Percentiles rank a stretch among this genome's conserved stretches.
phyloP scores from a whole-genome alignment of 2,329 filamentous ascomycete species.

The Penicillium capsulatum region DNA sequence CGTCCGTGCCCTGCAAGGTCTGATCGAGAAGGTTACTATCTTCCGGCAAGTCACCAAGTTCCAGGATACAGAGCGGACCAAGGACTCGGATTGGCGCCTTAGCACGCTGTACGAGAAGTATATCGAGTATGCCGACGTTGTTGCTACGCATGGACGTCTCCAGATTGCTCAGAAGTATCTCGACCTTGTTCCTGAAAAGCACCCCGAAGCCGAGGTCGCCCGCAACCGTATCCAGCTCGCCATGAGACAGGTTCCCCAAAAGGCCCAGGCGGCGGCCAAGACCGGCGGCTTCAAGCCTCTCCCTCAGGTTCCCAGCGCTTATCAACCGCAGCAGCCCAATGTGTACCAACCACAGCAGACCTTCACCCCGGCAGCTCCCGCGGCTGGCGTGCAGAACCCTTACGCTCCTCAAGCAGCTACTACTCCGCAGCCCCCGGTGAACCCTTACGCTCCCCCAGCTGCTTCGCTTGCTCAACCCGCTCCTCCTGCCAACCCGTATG shows the following conservation, averaged over 20 bases:
- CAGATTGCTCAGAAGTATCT: constrained; percentile 86
- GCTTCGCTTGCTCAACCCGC: constrained; percentile 11
- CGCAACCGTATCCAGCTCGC: constrained; percentile 80
- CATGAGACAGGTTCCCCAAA: constrained; percentile 59
- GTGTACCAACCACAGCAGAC: constrained; percentile 35
- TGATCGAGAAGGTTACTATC: constrained; percentile 97
- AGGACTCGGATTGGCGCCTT: constrained; percentile 82
- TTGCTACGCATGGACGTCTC: constrained; percentile 83
- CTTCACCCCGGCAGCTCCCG: constrained; percentile 27
- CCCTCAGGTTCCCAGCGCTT: constrained; percentile 28
- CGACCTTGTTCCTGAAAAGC: constrained; percentile 74
- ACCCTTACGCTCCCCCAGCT: constrained; percentile 19
- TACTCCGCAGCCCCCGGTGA: constrained; percentile 7
- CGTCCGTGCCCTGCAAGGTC: constrained; percentile 78
- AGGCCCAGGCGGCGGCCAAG: constrained; percentile 39
- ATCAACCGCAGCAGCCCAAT: constrained; percentile 28
- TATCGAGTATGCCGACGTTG: constrained; percentile 91
- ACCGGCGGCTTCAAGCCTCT: constrained; percentile 45
- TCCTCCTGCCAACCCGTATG: constrained; percentile 29
- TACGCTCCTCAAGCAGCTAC: constrained; percentile 20
- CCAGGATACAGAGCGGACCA: constrained; percentile 67
- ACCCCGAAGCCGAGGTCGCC: constrained; percentile 81
- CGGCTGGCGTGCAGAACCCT: constrained; percentile 26
- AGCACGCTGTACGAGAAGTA: constrained; percentile 88
- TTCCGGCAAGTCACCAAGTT: constrained; percentile 95